Evolutionary conservation across 768 basidiomycete species (phyloP).

Genomic region (Mycena vitilis): DNA sequence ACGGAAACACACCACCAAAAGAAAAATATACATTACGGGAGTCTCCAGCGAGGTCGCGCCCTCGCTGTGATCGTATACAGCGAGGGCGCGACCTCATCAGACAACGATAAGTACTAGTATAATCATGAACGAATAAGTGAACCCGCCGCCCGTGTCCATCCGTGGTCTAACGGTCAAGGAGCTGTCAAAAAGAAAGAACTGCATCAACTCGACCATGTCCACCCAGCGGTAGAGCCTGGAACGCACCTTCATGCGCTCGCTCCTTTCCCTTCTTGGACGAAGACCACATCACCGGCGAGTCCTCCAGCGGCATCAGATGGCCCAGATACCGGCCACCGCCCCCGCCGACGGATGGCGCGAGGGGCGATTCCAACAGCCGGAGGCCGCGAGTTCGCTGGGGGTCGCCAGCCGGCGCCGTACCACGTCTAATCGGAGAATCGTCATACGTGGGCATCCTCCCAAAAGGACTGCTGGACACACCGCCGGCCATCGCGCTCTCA

Average conservation of each 20-base stretch:
- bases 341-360: conserved; percentile 35
- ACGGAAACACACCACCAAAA: conserved; percentile 11
- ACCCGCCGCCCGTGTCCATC: not conserved
- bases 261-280: conserved; percentile 24
- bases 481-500: conserved; percentile 40
- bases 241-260: conserved; percentile 26
- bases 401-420: conserved; percentile 45
- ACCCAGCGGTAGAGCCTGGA: not conserved
- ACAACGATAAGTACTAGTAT: conserved; percentile 28
- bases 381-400: conserved; percentile 42
- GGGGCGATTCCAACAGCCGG: conserved; percentile 49
- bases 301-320: conserved; percentile 29
- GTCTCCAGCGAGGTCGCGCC: conserved; percentile 31
- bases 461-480: conserved; percentile 40
- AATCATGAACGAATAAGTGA: conserved; percentile 7
- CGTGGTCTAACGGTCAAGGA: conserved; percentile 20
- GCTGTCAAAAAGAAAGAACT: not conserved
- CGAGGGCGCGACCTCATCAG: conserved; percentile 35
- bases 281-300: conserved; percentile 32
- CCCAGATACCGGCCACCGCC: conserved; percentile 28
- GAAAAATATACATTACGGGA: conserved; percentile 14
- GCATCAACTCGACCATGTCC: not conserved
- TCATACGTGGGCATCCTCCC: conserved; percentile 50
- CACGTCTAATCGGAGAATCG: conserved; percentile 67
- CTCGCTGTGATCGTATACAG: conserved; percentile 27